phyloP scores from a whole-genome alignment of 768 basidiomycete genomes.

The Coprinellus micaceus region DNA sequence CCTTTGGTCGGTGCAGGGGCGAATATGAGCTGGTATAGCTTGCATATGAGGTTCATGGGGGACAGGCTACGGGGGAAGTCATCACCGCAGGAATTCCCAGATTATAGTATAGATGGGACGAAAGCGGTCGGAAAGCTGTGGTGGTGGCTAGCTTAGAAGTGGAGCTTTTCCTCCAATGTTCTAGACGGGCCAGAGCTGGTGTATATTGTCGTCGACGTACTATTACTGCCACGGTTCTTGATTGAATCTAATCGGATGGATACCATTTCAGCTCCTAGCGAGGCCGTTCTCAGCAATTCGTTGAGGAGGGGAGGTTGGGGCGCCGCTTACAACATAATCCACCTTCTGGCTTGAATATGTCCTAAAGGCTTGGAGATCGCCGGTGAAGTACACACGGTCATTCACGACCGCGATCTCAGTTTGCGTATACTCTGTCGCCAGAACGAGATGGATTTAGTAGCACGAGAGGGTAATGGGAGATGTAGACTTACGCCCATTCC shows the following conservation, averaged over 20 bases:
- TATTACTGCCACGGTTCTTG: too few species aligned
- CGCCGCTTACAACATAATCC: conserved; percentile 11
- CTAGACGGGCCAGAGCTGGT: background rate
- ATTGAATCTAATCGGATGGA: conserved; percentile 1
- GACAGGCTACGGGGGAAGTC: conserved; percentile 3
- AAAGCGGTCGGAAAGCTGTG: conserved; percentile 44
- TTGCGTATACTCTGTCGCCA: conserved; percentile 10
- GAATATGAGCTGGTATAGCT: conserved; percentile 62
- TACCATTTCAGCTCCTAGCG: conserved; percentile 14
- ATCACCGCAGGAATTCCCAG: conserved; percentile 6
- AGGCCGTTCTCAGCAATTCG: too few species aligned
- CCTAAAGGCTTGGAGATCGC: conserved; percentile 17
- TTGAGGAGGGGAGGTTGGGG: too few species aligned
- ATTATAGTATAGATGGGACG: conserved; percentile 32
- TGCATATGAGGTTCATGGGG: conserved; percentile 54
- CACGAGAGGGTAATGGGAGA: background rate
- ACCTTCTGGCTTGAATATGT: conserved; percentile 8
- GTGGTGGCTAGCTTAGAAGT: conserved; percentile 31
- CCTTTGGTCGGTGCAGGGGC: conserved; percentile 64
- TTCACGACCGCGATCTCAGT: conserved; percentile 15
- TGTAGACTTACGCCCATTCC: conserved; percentile 14
- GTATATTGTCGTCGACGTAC: too few species aligned
- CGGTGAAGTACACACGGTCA: conserved; percentile 21
- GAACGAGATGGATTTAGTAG: background rate
- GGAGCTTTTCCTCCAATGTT: background rate